A percentile compares a stretch with the other conserved stretches of the same genome.
Conservation (phyloP, 176 grass and related monocot species). For the Poa annua region DNA sequence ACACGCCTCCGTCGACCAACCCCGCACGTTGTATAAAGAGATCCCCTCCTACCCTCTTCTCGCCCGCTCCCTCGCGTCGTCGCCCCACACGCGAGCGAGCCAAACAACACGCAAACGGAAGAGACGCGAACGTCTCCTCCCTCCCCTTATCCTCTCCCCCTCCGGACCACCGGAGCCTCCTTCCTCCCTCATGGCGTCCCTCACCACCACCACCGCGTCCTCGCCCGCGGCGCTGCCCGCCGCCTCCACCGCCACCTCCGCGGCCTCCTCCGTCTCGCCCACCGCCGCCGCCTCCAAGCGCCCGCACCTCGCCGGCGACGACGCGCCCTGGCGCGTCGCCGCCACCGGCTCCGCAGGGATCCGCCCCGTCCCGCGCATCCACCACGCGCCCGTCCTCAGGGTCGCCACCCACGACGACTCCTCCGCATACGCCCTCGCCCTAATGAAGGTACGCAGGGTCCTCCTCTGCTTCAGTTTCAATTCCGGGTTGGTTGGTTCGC, state of each 20-base stretch:
- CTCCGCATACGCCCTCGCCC: slow-evolving; percentile 72
- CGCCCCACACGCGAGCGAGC: slow-evolving; percentile 44
- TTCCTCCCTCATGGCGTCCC: slow-evolving; percentile 41
- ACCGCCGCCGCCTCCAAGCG: slow-evolving; percentile 54
- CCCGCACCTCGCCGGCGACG: slow-evolving; percentile 75
- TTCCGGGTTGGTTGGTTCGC: slow-evolving; percentile 9
- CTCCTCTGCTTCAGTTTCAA: slow-evolving; percentile 3
- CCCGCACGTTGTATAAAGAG: slow-evolving; percentile 17
- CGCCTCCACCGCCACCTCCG: slow-evolving; percentile 45
- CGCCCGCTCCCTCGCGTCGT: slow-evolving; percentile 37
- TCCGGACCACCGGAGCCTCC: background rate
- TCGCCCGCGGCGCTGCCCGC: slow-evolving; percentile 50
- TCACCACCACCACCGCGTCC: slow-evolving; percentile 63
- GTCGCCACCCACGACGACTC: slow-evolving; percentile 63
- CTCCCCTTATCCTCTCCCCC: slow-evolving; percentile 39
- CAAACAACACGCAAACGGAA: slow-evolving; percentile 47
- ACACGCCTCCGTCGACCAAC: background rate
- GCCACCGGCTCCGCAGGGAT: slow-evolving; percentile 48
- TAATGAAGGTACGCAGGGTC: slow-evolving; percentile 71
- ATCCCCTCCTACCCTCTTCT: background rate
- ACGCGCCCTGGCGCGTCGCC: slow-evolving; percentile 83
- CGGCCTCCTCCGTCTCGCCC: slow-evolving; percentile 47
- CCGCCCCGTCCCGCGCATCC: slow-evolving; percentile 80
- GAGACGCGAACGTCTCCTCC: background rate
- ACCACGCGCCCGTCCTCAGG: slow-evolving; percentile 73